phyloP scores from a whole-genome alignment of 148 eudicot genomes.

The Pharnaceum exiguum region DNA sequence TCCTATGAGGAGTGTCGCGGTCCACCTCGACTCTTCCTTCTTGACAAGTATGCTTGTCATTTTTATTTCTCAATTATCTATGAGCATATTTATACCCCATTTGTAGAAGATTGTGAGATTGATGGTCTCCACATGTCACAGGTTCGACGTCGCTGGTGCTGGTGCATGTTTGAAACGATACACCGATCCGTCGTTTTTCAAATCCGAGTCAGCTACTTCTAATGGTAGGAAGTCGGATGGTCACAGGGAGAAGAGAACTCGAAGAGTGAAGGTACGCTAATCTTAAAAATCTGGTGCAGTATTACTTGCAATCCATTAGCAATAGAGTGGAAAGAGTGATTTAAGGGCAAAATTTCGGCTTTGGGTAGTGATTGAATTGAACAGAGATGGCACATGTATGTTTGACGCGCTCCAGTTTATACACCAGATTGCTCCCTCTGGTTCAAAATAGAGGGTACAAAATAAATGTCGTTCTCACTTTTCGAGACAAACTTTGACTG shows the following conservation, averaged over 20 bases:
- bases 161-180: conserved; percentile 97
- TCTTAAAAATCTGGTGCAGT: neutral
- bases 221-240: conserved; percentile 48
- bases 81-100: neutral
- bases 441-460: too few species aligned
- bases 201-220: conserved; percentile 44
- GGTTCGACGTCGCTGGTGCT: conserved; percentile 98
- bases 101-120: conserved; percentile 8
- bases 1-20: conserved; percentile 95
- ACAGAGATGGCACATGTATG: too few species aligned
- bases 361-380: too few species aligned
- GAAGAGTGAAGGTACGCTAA: conserved; percentile 68
- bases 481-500: too few species aligned
- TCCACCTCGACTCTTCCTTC: conserved; percentile 90
- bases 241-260: conserved; percentile 73
- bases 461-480: too few species aligned
- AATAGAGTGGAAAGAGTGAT: neutral
- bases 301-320: neutral
- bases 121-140: conserved; percentile 21
- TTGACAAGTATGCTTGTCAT: conserved; percentile 69
- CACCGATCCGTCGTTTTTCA: conserved; percentile 91
- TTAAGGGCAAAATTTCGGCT: too few species aligned
- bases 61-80: neutral
- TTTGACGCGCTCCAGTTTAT: too few species aligned
- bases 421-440: too few species aligned